Conservation (phyloP, 352 stramenopile genomes). For the Phytophthora constricta region DNA sequence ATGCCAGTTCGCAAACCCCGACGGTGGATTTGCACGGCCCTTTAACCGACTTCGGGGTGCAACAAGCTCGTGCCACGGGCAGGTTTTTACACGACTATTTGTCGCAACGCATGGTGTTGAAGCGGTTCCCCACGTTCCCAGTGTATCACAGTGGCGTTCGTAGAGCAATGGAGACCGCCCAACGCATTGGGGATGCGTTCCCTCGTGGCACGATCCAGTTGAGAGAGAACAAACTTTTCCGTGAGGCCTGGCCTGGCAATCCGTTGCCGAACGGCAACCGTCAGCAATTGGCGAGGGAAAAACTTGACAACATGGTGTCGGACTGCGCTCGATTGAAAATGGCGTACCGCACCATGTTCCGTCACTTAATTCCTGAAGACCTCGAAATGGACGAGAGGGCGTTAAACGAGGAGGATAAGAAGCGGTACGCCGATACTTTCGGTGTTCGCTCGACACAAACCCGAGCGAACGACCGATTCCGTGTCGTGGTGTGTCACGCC, state of each 20-base stretch:
- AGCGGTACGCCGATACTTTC: constrained; percentile 56
- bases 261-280: constrained; percentile 69
- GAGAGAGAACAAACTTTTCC: constrained; percentile 72
- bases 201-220: constrained; percentile 41
- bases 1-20: constrained; percentile 54
- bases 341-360: constrained; percentile 72
- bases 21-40: constrained; percentile 59
- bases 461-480: constrained; percentile 55
- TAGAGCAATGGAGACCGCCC: constrained; percentile 59
- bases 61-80: constrained; percentile 55
- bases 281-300: constrained; percentile 68
- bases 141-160: constrained; percentile 68
- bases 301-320: constrained; percentile 78
- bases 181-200: constrained; percentile 53
- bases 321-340: constrained; percentile 70
- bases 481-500: constrained; percentile 67
- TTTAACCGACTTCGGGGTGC: constrained; percentile 60
- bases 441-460: constrained; percentile 45
- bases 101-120: constrained; percentile 49
- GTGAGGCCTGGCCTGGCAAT: constrained; percentile 72
- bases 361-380: constrained; percentile 70
- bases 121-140: constrained; percentile 63
- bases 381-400: constrained; percentile 53
- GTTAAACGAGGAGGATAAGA: constrained; percentile 59
- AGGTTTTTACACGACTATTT: constrained; percentile 63